Evolutionary conservation across 495 filamentous ascomycete species (phyloP), one percentile per base, ranked within the genome.

Genomic region (Cudoniella acicularis): DNA sequence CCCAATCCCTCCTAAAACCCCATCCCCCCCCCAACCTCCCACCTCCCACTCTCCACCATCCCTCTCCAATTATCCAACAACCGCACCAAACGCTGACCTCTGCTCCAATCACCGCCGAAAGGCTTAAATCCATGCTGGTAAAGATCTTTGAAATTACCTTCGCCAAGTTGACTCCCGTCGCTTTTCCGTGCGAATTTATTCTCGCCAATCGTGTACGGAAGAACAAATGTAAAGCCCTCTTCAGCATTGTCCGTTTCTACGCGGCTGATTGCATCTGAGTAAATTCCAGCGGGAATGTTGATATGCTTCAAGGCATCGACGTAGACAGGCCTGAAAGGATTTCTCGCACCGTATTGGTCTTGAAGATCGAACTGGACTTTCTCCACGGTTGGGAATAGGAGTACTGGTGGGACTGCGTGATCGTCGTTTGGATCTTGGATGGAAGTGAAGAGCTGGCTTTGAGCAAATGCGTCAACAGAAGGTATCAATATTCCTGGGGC

Each of bases 121-220:
- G 69, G 70, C 42, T 71, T 67, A 47, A 59, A 74, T 8, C 72
- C 72, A 65, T 72, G 69, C 51, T 77, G 73, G 52, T 75, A 76
- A 21, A 77, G 62, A 26, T 70, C 61, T 1, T 66, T 59, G 45
- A 67, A 57, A 10, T 64, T 66, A 0, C 56, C 60, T 1, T 40
- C 25, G 2, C 24, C 36, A 1, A 75, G 64, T 49, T 53, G 22
- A n/a, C 49, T 57, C 20, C 70, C 72, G 60, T 74, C 70, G 63
- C 72, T 77, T 52, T 57, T 60, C 48, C 65, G 65, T 26, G 69
- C 69, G 10, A 54, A 54, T 27, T 26, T 50, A 24, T 54, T 54
- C 17, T 64, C 62, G 6, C 63, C 50, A 13, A 69, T 49, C 10
- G 24, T n/a, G 30, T 54, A 70, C 4, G 68, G 68, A 4, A 68